Percentiles rank a stretch among this genome's conserved stretches.
Conservation (phyloP, 208 protist species). For the Porcisia deanei region DNA sequence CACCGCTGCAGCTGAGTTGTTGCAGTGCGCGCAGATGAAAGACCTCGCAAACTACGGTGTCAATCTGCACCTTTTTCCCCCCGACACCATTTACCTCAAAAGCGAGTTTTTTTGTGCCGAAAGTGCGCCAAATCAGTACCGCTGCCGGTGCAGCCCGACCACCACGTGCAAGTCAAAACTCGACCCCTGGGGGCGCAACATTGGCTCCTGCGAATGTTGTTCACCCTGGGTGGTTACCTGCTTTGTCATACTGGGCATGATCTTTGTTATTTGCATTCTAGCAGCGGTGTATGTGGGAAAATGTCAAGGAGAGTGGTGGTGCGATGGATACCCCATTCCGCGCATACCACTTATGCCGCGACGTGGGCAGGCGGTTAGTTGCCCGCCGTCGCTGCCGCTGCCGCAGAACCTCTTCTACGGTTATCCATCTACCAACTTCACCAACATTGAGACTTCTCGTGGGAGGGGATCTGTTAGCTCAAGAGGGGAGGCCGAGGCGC, state of each 20-base stretch:
- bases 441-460: slow-evolving; percentile 20
- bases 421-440: slow-evolving; percentile 51
- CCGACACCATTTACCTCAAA: slow-evolving; percentile 14
- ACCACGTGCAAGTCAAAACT: slow-evolving; percentile 24
- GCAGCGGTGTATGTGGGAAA: slow-evolving; percentile 34
- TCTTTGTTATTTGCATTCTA: slow-evolving; percentile 26
- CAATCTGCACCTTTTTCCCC: slow-evolving; percentile 14
- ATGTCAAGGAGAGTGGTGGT: slow-evolving; percentile 61
- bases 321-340: slow-evolving; percentile 50
- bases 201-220: slow-evolving; percentile 71
- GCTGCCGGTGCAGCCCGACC: slow-evolving; percentile 30
- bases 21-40: slow-evolving; percentile 18
- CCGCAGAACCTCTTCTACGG: slow-evolving; percentile 64
- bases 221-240: slow-evolving; percentile 53
- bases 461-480: background rate
- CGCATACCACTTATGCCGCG: slow-evolving; percentile 42
- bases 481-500: background rate
- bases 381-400: slow-evolving; percentile 36
- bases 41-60: slow-evolving; percentile 25
- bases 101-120: slow-evolving; percentile 37
- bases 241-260: slow-evolving; percentile 27
- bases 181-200: slow-evolving; percentile 49
- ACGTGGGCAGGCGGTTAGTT: slow-evolving; percentile 37
- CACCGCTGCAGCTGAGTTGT: background rate
- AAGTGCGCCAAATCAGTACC: slow-evolving; percentile 20